These are phyloP conservation scores for Boletus fagicola DNA, from an alignment of 768 basidiomycete species.

Conservation along the genomic window DNA sequence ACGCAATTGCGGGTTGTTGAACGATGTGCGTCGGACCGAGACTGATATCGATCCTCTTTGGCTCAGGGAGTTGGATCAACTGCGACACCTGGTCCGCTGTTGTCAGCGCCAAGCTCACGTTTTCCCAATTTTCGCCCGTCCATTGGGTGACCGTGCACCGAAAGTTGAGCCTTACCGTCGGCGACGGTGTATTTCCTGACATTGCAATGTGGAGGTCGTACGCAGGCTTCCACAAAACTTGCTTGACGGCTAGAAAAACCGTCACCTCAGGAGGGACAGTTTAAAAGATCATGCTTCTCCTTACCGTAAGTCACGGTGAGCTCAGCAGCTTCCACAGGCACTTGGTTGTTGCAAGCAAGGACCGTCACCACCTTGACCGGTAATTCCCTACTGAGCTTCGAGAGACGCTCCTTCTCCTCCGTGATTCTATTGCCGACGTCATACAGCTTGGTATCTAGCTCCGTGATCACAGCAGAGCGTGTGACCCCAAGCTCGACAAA, in stretches of 20 bases:
- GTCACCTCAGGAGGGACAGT: not conserved
- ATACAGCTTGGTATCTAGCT: conserved; percentile 15
- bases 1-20: not conserved
- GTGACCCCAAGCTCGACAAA: conserved; percentile 22
- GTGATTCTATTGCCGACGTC: conserved; percentile 9
- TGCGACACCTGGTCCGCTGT: conserved; percentile 22
- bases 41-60: conserved; percentile 17
- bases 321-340: conserved; percentile 7
- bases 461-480: conserved; percentile 16
- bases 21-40: not conserved
- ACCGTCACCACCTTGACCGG: conserved; percentile 7
- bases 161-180: conserved; percentile 24
- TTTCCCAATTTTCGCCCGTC: conserved; percentile 34
- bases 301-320: conserved; percentile 23
- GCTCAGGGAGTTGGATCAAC: conserved; percentile 23
- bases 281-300: not conserved
- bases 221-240: conserved; percentile 20
- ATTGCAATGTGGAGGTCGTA: conserved; percentile 20
- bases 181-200: conserved; percentile 10
- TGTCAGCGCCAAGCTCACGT: conserved; percentile 24
- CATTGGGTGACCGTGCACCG: conserved; percentile 29
- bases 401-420: conserved; percentile 14
- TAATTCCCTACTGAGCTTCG: not conserved
- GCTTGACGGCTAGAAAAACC: conserved; percentile 9
- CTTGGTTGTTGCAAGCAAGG: conserved; percentile 4